Evolutionary conservation across 768 basidiomycete species (phyloP).

Genomic region (Trametes gibbosa): DNA sequence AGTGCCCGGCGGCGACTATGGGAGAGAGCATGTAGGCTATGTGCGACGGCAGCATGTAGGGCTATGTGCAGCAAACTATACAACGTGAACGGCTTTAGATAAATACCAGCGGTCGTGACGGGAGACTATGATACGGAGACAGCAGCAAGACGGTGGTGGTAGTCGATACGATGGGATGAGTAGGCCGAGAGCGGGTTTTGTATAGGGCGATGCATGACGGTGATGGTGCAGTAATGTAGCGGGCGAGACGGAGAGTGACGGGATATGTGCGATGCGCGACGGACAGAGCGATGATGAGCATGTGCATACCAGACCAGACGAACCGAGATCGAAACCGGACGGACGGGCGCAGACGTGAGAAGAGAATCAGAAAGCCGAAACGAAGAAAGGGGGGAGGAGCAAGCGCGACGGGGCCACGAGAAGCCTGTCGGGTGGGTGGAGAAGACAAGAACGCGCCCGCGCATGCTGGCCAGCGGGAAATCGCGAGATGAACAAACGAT

Average conservation of each 20-base stretch:
- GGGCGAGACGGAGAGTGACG: not conserved
- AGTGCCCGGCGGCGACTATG: too few species aligned
- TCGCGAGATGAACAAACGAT: not conserved
- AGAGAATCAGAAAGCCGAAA: not conserved
- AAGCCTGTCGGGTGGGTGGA: not conserved
- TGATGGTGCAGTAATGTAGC: not conserved
- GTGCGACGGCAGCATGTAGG: not conserved
- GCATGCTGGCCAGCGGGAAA: not conserved
- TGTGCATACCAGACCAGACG: not conserved
- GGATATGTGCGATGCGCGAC: not conserved
- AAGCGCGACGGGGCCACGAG: too few species aligned
- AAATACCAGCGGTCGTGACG: too few species aligned
- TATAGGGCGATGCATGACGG: not conserved
- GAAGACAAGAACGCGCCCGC: not conserved
- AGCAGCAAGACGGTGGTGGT: not conserved
- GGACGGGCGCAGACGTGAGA: not conserved
- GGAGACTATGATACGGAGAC: not conserved
- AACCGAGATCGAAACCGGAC: not conserved
- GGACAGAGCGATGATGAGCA: constrained; percentile 4
- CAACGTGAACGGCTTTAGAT: not conserved
- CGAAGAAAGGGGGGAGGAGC: not conserved
- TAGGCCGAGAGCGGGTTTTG: not conserved
- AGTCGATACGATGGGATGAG: not conserved
- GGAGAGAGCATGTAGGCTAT: not conserved
- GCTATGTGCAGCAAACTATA: constrained; percentile 3